Base-by-base conservation (phyloP, 495 filamentous ascomycete genomes). In the Tuber magnatum region DNA sequence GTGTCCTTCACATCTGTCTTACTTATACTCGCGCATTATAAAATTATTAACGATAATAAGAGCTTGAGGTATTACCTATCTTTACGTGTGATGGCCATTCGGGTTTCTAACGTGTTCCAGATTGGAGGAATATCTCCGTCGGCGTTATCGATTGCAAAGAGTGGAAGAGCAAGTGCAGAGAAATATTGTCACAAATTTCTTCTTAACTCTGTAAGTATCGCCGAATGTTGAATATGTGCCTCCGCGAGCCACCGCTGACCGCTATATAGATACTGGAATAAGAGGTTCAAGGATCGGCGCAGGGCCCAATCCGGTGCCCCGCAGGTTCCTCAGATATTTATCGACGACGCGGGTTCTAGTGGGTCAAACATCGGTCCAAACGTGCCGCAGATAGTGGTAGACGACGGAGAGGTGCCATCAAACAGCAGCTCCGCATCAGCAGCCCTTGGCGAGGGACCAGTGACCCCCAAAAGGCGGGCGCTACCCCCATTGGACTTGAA, bases 21-120 rank as follows among this genome's bases (percentile, higher is more conserved):
- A 70, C 94, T 99, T 92, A 97, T 97, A 74, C 87, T 99, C 28
- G 94, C 96, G 24, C 96, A 99, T 84, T 95, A 98, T 87, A 99
- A 99, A 76, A 93, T 99, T 81, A 99, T 99, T 82, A 97, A 90
- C 77, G 95, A 99, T 86, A 97, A 90, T 86, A 97, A 97, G 86
- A 95, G 93, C 84, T 84, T 99, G 79, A 89, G 89, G 90, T 91
- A 87, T 80, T 84, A 76, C 16, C 18, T 73, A 65, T 70, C 32
- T 46, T 74, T 28, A 32, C n/a, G 35, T 44, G 38, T 43, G 14
- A 28, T 39, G 6, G 48, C 32, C 18, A 44, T 14, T 14, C 28
- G 70, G 43, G 48, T 73, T 73, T 24, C 74, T 39, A 56, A 71
- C 48, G 41, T 78, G 20, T 39, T 22, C 71, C 41, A 77, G 78